Evolutionary conservation across 2,329 filamentous ascomycete genomes (phyloP).

Genomic region (Fusarium fracticaudum): DNA sequence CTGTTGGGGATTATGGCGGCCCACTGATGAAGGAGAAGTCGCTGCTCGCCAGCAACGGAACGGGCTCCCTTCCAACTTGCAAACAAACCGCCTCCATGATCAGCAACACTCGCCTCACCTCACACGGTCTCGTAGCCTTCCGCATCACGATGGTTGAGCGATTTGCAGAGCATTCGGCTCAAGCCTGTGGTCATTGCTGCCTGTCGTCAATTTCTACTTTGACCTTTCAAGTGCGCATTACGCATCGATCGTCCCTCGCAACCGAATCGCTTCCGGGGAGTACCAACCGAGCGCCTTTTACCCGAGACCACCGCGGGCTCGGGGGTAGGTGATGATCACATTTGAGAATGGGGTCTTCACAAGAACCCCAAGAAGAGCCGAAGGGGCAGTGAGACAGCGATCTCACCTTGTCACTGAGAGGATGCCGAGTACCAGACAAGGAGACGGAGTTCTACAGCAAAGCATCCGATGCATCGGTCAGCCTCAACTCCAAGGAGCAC

Average conservation of each 20-base stretch:
- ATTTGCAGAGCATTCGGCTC: no score
- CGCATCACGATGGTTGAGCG: neutral
- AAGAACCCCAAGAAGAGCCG: neutral
- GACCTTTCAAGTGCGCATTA: neutral
- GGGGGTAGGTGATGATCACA: neutral
- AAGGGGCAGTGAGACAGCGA: neutral
- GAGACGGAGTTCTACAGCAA: neutral
- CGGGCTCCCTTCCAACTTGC: neutral
- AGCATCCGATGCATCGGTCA: fast-evolving
- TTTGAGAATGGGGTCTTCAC: neutral
- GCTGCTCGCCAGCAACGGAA: neutral
- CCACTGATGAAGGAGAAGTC: neutral
- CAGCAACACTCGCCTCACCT: neutral
- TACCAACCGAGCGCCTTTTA: neutral
- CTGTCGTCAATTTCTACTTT: neutral
- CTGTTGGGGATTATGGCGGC: neutral
- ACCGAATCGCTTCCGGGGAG: neutral
- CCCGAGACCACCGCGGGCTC: neutral
- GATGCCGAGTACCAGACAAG: fast-evolving
- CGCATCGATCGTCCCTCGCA: neutral
- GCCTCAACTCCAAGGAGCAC: fast-evolving
- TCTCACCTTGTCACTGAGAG: fast-evolving
- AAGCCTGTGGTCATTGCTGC: neutral
- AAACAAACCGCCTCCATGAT: fast-evolving
- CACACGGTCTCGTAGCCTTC: neutral